Evolutionary conservation across 2,329 filamentous ascomycete genomes (phyloP).

Genomic region (Botrytis hyacinthi): DNA sequence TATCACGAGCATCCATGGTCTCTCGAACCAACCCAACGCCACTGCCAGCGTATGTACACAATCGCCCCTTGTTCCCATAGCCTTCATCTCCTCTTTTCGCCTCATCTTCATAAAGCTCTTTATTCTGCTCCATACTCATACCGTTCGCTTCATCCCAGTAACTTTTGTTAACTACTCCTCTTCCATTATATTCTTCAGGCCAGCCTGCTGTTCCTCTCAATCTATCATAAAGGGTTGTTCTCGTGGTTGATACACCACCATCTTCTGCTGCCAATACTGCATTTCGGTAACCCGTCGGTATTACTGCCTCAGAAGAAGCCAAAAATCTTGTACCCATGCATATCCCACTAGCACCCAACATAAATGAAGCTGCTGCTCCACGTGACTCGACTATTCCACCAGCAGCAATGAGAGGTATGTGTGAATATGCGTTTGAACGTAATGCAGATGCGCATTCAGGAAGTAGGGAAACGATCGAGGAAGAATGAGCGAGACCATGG

Average conservation of each 20-base stretch:
- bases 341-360: constrained; percentile 43
- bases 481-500: constrained; percentile 38
- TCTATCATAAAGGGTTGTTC: constrained; percentile 51
- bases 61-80: constrained; percentile 51
- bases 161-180: constrained; percentile 57
- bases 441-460: constrained; percentile 40
- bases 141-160: constrained; percentile 44
- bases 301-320: constrained; percentile 46
- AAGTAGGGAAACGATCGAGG: constrained; percentile 39
- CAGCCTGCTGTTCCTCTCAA: constrained; percentile 56
- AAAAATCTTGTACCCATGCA: constrained; percentile 53
- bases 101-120: constrained; percentile 44
- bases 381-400: constrained; percentile 42
- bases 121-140: constrained; percentile 43
- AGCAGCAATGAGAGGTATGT: constrained; percentile 38
- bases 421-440: constrained; percentile 25
- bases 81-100: constrained; percentile 49
- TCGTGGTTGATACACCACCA: constrained; percentile 50
- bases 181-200: constrained; percentile 55
- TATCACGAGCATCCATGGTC: constrained; percentile 49
- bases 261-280: constrained; percentile 48
- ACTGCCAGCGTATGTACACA: constrained; percentile 62
- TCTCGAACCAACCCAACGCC: constrained; percentile 57
- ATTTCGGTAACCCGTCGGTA: constrained; percentile 47
- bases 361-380: constrained; percentile 40